Evolutionary conservation across 176 grass and related monocot species (phyloP).

Genomic region (Ensete glaucum): DNA sequence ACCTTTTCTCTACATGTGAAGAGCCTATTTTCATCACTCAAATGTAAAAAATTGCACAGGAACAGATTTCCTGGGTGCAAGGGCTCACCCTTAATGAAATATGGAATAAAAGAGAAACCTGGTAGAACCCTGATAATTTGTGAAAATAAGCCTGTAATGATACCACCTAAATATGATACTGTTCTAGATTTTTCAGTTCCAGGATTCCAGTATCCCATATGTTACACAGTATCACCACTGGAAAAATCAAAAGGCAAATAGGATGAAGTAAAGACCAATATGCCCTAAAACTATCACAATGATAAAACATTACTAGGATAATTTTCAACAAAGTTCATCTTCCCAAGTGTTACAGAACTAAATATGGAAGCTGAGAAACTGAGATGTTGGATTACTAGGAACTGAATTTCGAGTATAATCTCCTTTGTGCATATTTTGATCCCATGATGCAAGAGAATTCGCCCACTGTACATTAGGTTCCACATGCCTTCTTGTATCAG

Average conservation of each 20-base stretch:
- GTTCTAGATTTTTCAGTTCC: background rate
- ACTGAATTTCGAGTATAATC: conserved; percentile 24
- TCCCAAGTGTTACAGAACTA: background rate
- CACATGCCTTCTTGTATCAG: conserved; percentile 26
- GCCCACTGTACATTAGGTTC: conserved; percentile 35
- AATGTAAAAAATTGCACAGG: too few species aligned
- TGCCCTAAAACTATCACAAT: background rate
- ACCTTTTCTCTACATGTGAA: too few species aligned
- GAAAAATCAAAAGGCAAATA: background rate
- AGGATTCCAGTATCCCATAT: background rate
- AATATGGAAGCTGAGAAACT: conserved; percentile 7
- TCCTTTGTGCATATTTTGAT: conserved; percentile 33
- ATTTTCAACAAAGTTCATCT: background rate
- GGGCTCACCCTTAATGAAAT: too few species aligned
- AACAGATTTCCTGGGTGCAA: too few species aligned
- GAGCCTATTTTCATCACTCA: too few species aligned
- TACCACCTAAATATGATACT: background rate
- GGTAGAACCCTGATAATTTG: too few species aligned
- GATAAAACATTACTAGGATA: background rate
- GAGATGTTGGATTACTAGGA: conserved; percentile 33
- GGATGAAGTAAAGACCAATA: background rate
- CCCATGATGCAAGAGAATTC: conserved; percentile 30
- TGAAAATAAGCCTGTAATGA: too few species aligned
- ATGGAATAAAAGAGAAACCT: too few species aligned
- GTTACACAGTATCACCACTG: background rate